These are phyloP conservation scores for Hypoxylon sp. DNA, from an alignment of 2,329 filamentous ascomycete species.

Conservation along the genomic window DNA sequence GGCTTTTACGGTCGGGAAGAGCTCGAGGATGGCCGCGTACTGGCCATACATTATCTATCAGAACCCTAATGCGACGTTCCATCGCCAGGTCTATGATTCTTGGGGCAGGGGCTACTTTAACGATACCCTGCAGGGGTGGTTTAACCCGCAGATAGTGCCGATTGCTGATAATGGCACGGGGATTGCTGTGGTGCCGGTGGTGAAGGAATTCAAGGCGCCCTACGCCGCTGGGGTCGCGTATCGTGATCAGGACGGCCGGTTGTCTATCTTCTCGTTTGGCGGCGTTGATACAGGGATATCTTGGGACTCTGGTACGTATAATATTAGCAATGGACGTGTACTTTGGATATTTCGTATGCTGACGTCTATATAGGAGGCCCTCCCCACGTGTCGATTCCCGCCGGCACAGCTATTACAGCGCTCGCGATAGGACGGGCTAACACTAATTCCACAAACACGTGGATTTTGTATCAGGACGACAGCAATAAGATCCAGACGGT, in stretches of 20 bases:
- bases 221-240: conserved; percentile 37
- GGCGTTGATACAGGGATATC: conserved; percentile 32
- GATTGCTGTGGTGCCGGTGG: conserved; percentile 27
- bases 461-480: conserved; percentile 48
- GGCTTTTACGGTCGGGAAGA: conserved; percentile 23
- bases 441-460: conserved; percentile 44
- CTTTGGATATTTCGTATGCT: not conserved
- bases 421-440: conserved; percentile 37
- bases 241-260: conserved; percentile 29
- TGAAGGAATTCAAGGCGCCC: conserved; percentile 18
- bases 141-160: conserved; percentile 19
- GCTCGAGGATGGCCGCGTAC: conserved; percentile 33
- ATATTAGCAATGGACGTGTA: not conserved
- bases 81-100: conserved; percentile 32
- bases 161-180: conserved; percentile 26
- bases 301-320: conserved; percentile 32
- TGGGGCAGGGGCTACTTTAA: conserved; percentile 32
- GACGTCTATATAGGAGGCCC: conserved; percentile 23
- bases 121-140: conserved; percentile 31
- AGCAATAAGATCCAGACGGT: conserved; percentile 40
- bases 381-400: conserved; percentile 33
- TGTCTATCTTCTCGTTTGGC: conserved; percentile 36
- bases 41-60: conserved; percentile 43
- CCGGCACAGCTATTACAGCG: conserved; percentile 43
- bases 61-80: conserved; percentile 34